Evolutionary conservation across 2,329 filamentous ascomycete species (phyloP).

Genomic region (Pseudogymnoascus sp.): DNA sequence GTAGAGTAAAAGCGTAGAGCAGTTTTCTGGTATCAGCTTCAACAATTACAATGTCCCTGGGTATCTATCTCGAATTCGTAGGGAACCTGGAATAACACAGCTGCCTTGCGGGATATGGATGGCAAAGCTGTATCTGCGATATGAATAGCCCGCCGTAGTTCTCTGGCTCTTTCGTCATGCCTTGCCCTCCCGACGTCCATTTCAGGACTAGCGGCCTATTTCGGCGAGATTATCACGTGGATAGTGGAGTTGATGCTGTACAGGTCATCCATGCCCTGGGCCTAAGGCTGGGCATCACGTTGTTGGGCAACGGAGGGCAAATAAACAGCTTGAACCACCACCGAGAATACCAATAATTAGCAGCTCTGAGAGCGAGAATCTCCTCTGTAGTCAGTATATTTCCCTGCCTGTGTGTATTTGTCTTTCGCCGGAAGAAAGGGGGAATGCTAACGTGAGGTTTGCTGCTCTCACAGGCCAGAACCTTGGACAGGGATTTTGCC

Average conservation of each 20-base stretch:
- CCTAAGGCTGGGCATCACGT: constrained; percentile 6
- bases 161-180: constrained; percentile 1
- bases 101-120: constrained; percentile 4
- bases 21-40: not conserved
- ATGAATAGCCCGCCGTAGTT: not conserved
- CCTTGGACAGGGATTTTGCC: constrained; percentile 9
- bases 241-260: constrained; percentile 5
- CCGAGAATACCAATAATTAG: constrained; percentile 8
- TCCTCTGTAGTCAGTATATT: not conserved
- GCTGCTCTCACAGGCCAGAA: not conserved
- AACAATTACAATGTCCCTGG: not conserved
- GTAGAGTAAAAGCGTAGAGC: not conserved
- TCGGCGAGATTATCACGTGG: constrained; percentile 8
- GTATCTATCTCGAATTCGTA: not conserved
- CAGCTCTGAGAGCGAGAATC: constrained; percentile 4
- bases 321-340: constrained; percentile 2
- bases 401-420: not conserved
- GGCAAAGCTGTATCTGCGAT: not conserved
- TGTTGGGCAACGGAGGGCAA: constrained; percentile 5
- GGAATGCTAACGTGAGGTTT: not conserved
- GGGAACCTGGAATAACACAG: not conserved
- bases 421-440: not conserved
- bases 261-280: constrained; percentile 6
- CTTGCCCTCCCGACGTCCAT: not conserved
- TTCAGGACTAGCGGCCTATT: not conserved